Percentiles rank a stretch among this genome's conserved stretches.
Evolutionary conservation across 495 filamentous ascomycete species (phyloP).

Genomic region (Echria macrotheca): DNA sequence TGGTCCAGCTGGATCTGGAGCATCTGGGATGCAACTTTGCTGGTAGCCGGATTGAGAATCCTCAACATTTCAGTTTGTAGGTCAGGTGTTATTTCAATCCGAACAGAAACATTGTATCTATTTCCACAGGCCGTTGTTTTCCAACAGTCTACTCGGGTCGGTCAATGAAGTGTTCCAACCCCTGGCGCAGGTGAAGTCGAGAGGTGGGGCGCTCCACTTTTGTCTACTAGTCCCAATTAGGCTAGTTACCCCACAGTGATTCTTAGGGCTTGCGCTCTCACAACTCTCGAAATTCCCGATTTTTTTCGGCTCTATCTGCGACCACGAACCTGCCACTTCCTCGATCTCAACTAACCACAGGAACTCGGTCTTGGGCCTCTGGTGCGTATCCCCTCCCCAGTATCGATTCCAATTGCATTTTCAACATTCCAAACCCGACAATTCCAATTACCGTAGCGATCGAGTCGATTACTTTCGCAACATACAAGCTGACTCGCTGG

Average conservation of each 20-base stretch:
- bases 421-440: background rate
- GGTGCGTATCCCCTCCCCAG: constrained; percentile 18
- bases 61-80: too few relatives aligned
- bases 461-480: constrained; percentile 9
- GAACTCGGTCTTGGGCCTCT: constrained; percentile 20
- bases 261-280: constrained; percentile 31
- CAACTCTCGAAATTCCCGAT: constrained; percentile 23
- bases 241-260: constrained; percentile 10
- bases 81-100: too few relatives aligned
- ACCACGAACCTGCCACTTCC: constrained; percentile 21
- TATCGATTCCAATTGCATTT: background rate
- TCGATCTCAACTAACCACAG: constrained; percentile 29
- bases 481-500: constrained; percentile 7
- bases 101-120: too few relatives aligned
- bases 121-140: too few relatives aligned
- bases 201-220: constrained; percentile 5
- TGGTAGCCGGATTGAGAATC: background rate
- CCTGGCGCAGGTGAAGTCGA: too few relatives aligned
- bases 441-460: constrained; percentile 10
- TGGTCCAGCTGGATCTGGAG: background rate
- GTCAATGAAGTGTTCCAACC: too few relatives aligned
- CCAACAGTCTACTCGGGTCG: too few relatives aligned
- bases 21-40: background rate
- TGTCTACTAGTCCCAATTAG: constrained; percentile 2
- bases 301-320: constrained; percentile 21